Evolutionary conservation across 2,329 filamentous ascomycete genomes (phyloP), one percentile per base, ranked within the genome.

Genomic region (Capronia epimyces): DNA sequence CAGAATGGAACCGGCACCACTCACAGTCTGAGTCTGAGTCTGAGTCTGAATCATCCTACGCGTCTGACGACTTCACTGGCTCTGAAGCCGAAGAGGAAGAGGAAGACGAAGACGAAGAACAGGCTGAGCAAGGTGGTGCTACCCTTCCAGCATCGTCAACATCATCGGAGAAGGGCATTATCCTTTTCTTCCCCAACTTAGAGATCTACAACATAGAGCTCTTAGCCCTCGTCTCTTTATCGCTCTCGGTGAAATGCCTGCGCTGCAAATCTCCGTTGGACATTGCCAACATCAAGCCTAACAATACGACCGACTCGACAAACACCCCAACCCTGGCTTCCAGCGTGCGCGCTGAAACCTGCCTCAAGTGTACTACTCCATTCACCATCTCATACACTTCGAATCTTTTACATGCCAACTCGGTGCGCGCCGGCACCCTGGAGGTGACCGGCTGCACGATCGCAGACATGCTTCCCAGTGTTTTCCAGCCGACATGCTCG

Each of bases 181-280:
- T 86, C 47, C 74, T 94, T 6, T 88, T 84, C 0, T 89, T 93
- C 60, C 88, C 89, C 0, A 82, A 78, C 21, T 71, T 93, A 51
- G 86, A 91, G 62, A 77, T 94, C 1, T 78, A 88, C 63, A 80
- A 84, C 31, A 84, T 93, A 53, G 87, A 93, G 63, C 69, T 93
- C 1, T 73, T 94, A 7, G 82, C 90, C 60, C 68, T 91, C 1
- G 72, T 77, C 0, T 74, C 79, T 20, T 71, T 93, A 25, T 82
- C 79, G 51, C 72, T 93, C 56, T 84, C 79, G 2, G 74, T 89
- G 56, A 90, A 89, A 65, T 94, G 88, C 65, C 80, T 83, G 46
- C 80, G 88, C 31, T 94, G 88, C 74, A 89, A 84, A 65, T 84
- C 86, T 3, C 66, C 75, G 10, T 81, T 82, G 62, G 88, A 93